Evolutionary conservation across 495 filamentous ascomycete genomes (phyloP).

Genomic region (Penicillium nucicola): DNA sequence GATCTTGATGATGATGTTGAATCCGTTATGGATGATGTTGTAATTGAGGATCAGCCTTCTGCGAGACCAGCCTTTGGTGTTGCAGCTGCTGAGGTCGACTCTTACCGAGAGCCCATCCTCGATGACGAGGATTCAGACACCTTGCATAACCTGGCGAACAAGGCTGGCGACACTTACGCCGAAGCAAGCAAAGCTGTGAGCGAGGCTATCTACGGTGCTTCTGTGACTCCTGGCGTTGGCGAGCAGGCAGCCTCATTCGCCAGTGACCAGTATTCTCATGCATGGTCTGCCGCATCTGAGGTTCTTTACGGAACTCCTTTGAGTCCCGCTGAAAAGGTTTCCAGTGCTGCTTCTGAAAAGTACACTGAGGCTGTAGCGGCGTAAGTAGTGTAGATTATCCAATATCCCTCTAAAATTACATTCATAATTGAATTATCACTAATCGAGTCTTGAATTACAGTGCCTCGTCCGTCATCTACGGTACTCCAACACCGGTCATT

Average conservation of each 20-base stretch:
- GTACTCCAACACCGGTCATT: constrained; percentile 34
- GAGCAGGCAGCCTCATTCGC: constrained; percentile 48
- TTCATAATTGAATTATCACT: background rate
- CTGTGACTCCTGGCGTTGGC: constrained; percentile 40
- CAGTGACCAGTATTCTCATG: constrained; percentile 53
- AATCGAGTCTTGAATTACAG: constrained; percentile 20
- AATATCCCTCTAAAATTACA: background rate
- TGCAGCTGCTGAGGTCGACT: constrained; percentile 19
- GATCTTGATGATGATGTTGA: background rate
- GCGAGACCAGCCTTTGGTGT: constrained; percentile 17
- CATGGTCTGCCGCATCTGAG: constrained; percentile 54
- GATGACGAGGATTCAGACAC: constrained; percentile 46
- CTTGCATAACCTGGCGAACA: constrained; percentile 48
- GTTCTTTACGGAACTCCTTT: constrained; percentile 56
- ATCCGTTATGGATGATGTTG: constrained; percentile 9
- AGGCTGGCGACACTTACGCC: constrained; percentile 47
- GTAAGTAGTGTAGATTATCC: constrained; percentile 35
- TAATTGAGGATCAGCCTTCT: constrained; percentile 23
- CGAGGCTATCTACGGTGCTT: constrained; percentile 47
- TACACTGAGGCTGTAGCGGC: constrained; percentile 59
- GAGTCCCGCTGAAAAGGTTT: constrained; percentile 45
- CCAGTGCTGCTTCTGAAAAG: constrained; percentile 52
- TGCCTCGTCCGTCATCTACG: constrained; percentile 60
- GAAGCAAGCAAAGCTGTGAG: constrained; percentile 41
- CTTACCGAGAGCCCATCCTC: constrained; percentile 33